Evolutionary conservation across 164 flowering plant genomes (phyloP), one percentile per base, ranked within the genome.

Genomic region (Berberis vulgaris): DNA sequence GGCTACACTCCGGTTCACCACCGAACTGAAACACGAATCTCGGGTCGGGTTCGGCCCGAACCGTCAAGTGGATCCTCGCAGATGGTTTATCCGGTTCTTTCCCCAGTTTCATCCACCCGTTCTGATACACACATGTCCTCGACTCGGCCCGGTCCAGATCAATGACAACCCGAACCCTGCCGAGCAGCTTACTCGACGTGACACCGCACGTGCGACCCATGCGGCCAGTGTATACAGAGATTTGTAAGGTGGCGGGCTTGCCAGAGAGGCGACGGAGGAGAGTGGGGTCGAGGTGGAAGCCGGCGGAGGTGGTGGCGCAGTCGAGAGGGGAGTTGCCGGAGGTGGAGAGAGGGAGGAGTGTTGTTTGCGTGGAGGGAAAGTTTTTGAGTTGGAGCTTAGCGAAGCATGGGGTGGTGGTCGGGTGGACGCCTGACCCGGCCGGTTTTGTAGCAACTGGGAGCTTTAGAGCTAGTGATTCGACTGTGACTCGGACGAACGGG

Each of bases 1-100:
- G 97, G 73, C 97, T 94, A 63, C 91, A 87, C 75, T 94, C 97
- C 71, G 99, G 99, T 56, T 90, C 97, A 41, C 96, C 95, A 0
- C 91, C 97, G 75, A 94, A 94, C 80, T 91, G 93, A 73, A 94
- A 94, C 2, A 91, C 87, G 71, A 86, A 94, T 52, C 97, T 67
- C 3, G 97, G 99, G 49, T 91, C 97, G 41, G 95, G 96, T 61
- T 91, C 96, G 26, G 93, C 70, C 68, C 94, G 83, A 54, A 94
- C 97, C 60, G 71, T 69, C 44, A 94, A 7, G 68, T 88, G 91
- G 42, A 93, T 60, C 49, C 73, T 63, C 26, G 87, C 84, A 11
- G 77, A 74, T 26, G 84, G 71, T 61, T 81, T 82, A 3, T 49
- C 77, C 63, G 65, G 55, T 2, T 77, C 76, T 1, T 73, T 75